A percentile compares a stretch with the other conserved stretches of the same genome.
Evolutionary conservation across 2,329 filamentous ascomycete species (phyloP).

Genomic region (Ophiognomonia clavigignenti-juglandacearum): DNA sequence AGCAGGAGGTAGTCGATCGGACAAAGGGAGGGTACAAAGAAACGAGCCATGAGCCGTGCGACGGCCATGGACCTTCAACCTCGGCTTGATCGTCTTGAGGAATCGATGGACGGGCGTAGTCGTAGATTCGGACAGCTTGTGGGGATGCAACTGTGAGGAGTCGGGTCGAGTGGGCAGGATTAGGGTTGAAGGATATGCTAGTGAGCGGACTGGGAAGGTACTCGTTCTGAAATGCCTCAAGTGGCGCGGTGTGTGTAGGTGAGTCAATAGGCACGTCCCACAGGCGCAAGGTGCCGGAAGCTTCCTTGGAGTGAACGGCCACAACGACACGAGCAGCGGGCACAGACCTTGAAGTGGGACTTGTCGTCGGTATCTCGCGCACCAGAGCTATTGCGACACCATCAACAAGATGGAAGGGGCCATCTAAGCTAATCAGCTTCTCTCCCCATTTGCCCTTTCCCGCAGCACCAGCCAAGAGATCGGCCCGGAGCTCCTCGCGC

Average conservation of each 20-base stretch:
- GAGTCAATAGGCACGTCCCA: conserved; percentile 52
- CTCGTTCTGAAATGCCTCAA: conserved; percentile 56
- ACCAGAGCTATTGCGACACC: conserved; percentile 52
- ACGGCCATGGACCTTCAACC: conserved; percentile 44
- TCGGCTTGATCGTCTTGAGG: conserved; percentile 45
- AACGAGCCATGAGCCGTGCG: conserved; percentile 60
- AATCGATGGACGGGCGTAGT: conserved; percentile 51
- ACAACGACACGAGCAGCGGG: conserved; percentile 44
- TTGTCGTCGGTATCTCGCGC: conserved; percentile 27
- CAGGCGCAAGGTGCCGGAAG: conserved; percentile 52
- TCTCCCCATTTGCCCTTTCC: conserved; percentile 63
- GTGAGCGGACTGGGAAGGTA: conserved; percentile 50
- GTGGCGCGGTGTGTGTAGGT: conserved; percentile 26
- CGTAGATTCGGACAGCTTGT: conserved; percentile 57
- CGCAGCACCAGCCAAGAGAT: conserved; percentile 47
- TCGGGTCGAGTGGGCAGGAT: conserved; percentile 44
- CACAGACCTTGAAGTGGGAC: conserved; percentile 18
- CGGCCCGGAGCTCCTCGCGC: conserved; percentile 45
- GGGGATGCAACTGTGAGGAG: conserved; percentile 51
- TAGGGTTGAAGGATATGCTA: conserved; percentile 57
- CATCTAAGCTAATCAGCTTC: conserved; percentile 47
- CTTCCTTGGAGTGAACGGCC: conserved; percentile 55
- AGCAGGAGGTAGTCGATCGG: conserved; percentile 36
- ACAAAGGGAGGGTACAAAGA: conserved; percentile 56
- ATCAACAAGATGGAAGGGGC: conserved; percentile 48